These are phyloP conservation scores for Suillus paluster DNA, from an alignment of 768 basidiomycete species.

Conservation along the genomic window DNA sequence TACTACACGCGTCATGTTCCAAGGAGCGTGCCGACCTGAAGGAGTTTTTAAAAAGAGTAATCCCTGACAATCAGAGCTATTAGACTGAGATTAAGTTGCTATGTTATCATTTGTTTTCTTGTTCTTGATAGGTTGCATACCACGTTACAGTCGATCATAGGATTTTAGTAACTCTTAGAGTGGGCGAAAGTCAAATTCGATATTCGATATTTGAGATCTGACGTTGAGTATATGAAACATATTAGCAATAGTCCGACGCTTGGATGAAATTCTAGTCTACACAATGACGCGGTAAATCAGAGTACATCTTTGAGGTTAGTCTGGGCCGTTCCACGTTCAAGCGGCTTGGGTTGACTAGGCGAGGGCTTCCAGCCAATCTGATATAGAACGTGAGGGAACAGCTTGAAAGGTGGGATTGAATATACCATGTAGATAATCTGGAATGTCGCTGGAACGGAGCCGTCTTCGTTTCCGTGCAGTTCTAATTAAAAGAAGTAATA, in stretches of 20 bases:
- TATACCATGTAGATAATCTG: conserved; percentile 92
- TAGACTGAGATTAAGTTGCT: background rate
- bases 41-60: conserved; percentile 66
- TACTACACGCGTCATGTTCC: conserved; percentile 67
- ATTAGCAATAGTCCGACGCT: background rate
- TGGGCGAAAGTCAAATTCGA: background rate
- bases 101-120: conserved; percentile 3
- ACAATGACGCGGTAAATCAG: conserved; percentile 21
- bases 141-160: background rate
- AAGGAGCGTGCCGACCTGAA: conserved; percentile 74
- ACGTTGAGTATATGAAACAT: background rate
- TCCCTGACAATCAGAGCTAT: conserved; percentile 39
- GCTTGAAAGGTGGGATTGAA: background rate
- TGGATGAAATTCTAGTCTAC: background rate
- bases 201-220: background rate
- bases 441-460: conserved; percentile 91
- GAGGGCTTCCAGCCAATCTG: conserved; percentile 88
- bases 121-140: background rate
- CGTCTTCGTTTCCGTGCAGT: conserved; percentile 83
- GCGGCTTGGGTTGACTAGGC: conserved; percentile 64
- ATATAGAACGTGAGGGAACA: conserved; percentile 1
- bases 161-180: background rate
- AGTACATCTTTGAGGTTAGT: conserved; percentile 67
- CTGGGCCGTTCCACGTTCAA: conserved; percentile 64
- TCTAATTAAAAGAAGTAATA: conserved; percentile 50